Conservation (phyloP, 2,329 filamentous ascomycete species). For the Fusarium veterinarium region DNA sequence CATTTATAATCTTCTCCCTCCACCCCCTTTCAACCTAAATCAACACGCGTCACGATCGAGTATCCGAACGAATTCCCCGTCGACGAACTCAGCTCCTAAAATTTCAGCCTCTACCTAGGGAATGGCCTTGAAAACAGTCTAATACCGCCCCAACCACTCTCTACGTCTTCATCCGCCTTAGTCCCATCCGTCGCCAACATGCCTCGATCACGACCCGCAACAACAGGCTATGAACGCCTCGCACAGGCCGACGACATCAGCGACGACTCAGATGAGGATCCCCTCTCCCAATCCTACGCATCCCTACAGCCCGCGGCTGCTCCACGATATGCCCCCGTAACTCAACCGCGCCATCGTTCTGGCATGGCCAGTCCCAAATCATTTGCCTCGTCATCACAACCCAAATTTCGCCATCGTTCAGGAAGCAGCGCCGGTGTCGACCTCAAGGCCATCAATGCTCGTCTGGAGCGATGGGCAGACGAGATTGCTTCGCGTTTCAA, state of each 20-base stretch:
- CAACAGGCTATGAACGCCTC: slow-evolving; percentile 86
- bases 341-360: slow-evolving; percentile 70
- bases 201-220: slow-evolving; percentile 75
- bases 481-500: slow-evolving; percentile 99
- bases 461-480: slow-evolving; percentile 95
- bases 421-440: slow-evolving; percentile 90
- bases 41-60: slow-evolving; percentile 18
- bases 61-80: slow-evolving; percentile 2
- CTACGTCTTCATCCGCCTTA: neutral
- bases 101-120: neutral
- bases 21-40: slow-evolving; percentile 17
- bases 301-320: slow-evolving; percentile 69
- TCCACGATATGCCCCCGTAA: slow-evolving; percentile 72
- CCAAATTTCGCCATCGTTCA: slow-evolving; percentile 59
- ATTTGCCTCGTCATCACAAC: slow-evolving; percentile 45
- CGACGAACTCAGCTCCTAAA: neutral
- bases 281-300: slow-evolving; percentile 63
- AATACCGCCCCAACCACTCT: slow-evolving; percentile 5
- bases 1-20: slow-evolving; percentile 11
- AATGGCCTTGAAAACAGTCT: slow-evolving; percentile 32
- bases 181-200: slow-evolving; percentile 53
- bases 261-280: slow-evolving; percentile 76
- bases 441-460: slow-evolving; percentile 97
- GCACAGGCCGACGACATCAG: slow-evolving; percentile 83
- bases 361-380: slow-evolving; percentile 68